Evolutionary conservation across 352 stramenopile species (phyloP), one percentile per base, ranked within the genome.

Genomic region (Phytopythium montanum): DNA sequence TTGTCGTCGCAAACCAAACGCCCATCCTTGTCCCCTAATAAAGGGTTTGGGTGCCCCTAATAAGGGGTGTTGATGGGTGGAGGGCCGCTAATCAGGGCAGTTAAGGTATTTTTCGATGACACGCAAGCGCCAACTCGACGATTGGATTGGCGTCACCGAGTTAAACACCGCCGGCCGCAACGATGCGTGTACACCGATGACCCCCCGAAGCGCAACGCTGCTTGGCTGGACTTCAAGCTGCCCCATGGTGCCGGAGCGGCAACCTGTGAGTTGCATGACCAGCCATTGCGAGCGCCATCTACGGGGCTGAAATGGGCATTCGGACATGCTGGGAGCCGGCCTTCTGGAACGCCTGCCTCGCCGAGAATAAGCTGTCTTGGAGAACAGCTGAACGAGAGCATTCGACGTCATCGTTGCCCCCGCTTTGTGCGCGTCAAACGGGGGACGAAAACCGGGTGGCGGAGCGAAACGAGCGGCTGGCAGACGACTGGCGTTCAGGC

Each of bases 171-270:
- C 21, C 19, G 23, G 23, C 26, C 23, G 25, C 52, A 7, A 26
- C 23, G 45, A 54, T 76, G 65, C 62, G 69, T 73, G 61, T 73
- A 65, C 59, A 54, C 26, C 38, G 69, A 76, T 76, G 59, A 65
- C 69, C 44, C 42, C 13, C 42, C 54, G 23, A 73, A 76, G 56
- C 62, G 69, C 65, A 73, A 75, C 36, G n/a, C 42, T 8, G 42
- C 42, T 28, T 4, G 19, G 9, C 44, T 5, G 2, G 23, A 51
- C 44, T 51, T 51, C 44, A 51, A 51, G 44, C 44, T 1, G 44
- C 44, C 7, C 6, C 19, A 25, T 26, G 18, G 39, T 19, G 25
- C 39, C 33, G 33, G 33, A 6, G 10, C 33, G 33, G 5, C 33
- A 8, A 38, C 33, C n/a, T n/a, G n/a, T n/a, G 33, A 38, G 33